phyloP scores from a whole-genome alignment of 2,329 filamentous ascomycete genomes.

The Alternaria panax region DNA sequence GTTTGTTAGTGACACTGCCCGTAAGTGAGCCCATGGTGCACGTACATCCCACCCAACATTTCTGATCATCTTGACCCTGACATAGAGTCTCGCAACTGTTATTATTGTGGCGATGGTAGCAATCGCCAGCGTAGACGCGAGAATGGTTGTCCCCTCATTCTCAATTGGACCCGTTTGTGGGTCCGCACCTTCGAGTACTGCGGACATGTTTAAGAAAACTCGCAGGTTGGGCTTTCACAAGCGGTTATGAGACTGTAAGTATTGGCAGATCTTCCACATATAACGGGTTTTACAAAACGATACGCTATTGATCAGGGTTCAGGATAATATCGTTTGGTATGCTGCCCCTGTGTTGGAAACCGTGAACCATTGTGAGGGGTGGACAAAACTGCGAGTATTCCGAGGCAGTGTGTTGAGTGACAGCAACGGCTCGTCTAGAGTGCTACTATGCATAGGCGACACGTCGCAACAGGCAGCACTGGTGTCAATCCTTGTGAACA shows the following conservation, averaged over 20 bases:
- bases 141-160: constrained; percentile 48
- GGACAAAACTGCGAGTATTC: neutral
- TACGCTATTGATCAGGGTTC: neutral
- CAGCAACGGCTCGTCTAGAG: neutral
- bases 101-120: constrained; percentile 52
- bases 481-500: neutral
- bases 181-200: neutral
- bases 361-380: neutral
- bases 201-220: neutral
- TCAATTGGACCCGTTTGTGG: constrained; percentile 1
- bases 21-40: neutral
- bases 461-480: neutral
- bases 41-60: constrained; percentile 59
- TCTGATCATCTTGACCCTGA: constrained; percentile 58
- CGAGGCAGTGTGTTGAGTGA: neutral
- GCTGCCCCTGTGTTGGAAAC: neutral
- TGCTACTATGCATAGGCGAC: neutral
- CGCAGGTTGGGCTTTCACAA: neutral
- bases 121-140: constrained; percentile 53
- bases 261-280: neutral
- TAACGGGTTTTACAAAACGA: neutral
- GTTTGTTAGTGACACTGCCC: constrained; percentile 12
- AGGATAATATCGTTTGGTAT: neutral
- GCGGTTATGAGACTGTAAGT: neutral
- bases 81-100: constrained; percentile 55